A percentile compares a stretch with the other conserved stretches of the same genome.
Conservation (phyloP, 2,329 filamentous ascomycete genomes). For the Shiraia sp. region DNA sequence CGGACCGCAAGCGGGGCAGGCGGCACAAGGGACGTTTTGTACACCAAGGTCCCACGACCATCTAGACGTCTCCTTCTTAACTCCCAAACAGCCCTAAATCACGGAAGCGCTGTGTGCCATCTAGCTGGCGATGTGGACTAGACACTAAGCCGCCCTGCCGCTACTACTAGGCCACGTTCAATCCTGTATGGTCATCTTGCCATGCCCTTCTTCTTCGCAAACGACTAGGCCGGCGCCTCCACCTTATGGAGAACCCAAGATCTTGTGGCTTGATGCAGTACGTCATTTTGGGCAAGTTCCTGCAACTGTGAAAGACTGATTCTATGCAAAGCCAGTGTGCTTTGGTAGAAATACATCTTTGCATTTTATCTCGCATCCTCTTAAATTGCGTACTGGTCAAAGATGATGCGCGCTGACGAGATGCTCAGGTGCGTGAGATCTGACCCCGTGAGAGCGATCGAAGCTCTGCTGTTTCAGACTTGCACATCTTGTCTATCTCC, state of each 20-base stretch:
- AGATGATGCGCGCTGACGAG: slow-evolving; percentile 4
- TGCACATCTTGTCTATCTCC: slow-evolving; percentile 10
- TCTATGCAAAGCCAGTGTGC: too few species aligned
- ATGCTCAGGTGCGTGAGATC: slow-evolving; percentile 2
- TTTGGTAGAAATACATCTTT: too few species aligned
- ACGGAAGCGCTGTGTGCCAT: too few species aligned
- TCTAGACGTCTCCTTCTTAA: slow-evolving; percentile 2
- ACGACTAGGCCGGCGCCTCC: slow-evolving; percentile 3
- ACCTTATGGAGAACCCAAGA: not conserved
- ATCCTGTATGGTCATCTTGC: slow-evolving; percentile 3
- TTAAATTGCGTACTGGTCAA: not conserved
- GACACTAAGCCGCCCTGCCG: too few species aligned
- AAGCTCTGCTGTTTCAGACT: slow-evolving; percentile 3
- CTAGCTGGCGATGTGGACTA: too few species aligned
- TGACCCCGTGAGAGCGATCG: slow-evolving; percentile 2
- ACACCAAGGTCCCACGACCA: slow-evolving; percentile 2
- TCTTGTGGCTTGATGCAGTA: too few species aligned
- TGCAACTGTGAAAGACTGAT: too few species aligned
- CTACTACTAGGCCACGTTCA: too few species aligned
- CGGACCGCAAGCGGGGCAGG: slow-evolving; percentile 22
- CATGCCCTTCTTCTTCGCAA: slow-evolving; percentile 4
- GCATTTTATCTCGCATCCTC: too few species aligned
- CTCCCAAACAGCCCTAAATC: too few species aligned
- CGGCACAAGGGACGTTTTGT: slow-evolving; percentile 5
- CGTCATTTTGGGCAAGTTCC: too few species aligned